Conservation (phyloP, 257 asterid genomes). For the Nicotiana attenuata region DNA sequence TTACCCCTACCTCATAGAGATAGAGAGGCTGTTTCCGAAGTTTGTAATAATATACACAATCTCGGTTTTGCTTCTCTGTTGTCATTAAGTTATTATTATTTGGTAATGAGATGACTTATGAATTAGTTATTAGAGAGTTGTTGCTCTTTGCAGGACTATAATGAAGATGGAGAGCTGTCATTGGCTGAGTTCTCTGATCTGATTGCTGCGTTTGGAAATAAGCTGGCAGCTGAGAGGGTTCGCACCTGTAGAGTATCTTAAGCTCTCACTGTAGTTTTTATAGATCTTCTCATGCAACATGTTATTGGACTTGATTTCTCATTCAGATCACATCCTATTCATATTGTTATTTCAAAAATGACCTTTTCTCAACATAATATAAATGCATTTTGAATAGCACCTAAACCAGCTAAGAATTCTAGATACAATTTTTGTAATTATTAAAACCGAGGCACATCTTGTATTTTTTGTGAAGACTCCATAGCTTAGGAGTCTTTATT, state of each 20-base stretch:
- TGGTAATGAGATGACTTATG: slow-evolving; percentile 2
- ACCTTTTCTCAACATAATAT: background rate
- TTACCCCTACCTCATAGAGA: too few relatives aligned
- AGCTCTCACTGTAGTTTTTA: background rate
- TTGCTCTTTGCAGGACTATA: slow-evolving; percentile 60
- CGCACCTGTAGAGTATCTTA: slow-evolving; percentile 9
- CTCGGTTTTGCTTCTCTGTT: background rate
- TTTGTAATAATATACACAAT: background rate
- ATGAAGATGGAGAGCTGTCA: slow-evolving; percentile 81
- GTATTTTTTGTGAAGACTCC: background rate
- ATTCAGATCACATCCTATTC: background rate
- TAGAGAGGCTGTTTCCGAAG: too few relatives aligned
- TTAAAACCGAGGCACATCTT: background rate
- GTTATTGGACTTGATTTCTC: background rate
- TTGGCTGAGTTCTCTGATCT: slow-evolving; percentile 68
- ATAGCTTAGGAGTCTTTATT: background rate
- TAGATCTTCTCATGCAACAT: slow-evolving; percentile 11
- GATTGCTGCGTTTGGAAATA: slow-evolving; percentile 92
- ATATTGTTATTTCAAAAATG: background rate
- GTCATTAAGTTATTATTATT: background rate
- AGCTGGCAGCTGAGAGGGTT: slow-evolving; percentile 84
- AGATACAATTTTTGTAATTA: background rate
- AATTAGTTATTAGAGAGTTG: slow-evolving; percentile 1
- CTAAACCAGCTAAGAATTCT: background rate
- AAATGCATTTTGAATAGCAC: background rate